phyloP scores from a whole-genome alignment of 1,139 yeast genomes.

The Diutina sp. region DNA sequence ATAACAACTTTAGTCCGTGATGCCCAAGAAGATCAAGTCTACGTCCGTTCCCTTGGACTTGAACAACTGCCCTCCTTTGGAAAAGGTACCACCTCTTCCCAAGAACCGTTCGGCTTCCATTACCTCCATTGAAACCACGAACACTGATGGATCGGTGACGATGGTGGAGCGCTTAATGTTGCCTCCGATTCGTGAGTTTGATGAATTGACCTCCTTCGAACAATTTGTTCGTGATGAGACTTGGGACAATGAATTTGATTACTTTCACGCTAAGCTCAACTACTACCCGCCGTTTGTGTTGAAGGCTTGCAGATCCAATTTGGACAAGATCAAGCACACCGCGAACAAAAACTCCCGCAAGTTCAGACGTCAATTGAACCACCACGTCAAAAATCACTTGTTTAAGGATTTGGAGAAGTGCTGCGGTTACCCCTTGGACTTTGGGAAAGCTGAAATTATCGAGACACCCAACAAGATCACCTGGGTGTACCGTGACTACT shows the following conservation, averaged over 20 bases:
- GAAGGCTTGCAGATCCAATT: conserved; percentile 54
- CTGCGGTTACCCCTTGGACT: conserved; percentile 44
- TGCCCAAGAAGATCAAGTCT: conserved; percentile 1
- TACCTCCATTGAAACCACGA: conserved; percentile 19
- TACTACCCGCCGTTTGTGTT: conserved; percentile 66
- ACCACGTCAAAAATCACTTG: conserved; percentile 61
- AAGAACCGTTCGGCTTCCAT: conserved; percentile 10
- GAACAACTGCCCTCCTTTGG: not conserved
- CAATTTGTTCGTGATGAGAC: conserved; percentile 57
- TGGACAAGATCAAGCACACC: conserved; percentile 62
- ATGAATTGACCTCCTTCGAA: conserved; percentile 51
- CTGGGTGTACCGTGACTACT: conserved; percentile 42
- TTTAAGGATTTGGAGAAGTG: conserved; percentile 52
- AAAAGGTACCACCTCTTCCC: not conserved
- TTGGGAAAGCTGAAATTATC: conserved; percentile 34
- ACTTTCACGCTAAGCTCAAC: conserved; percentile 50
- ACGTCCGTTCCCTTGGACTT: conserved; percentile 1
- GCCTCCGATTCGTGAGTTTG: conserved; percentile 40
- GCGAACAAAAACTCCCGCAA: conserved; percentile 61
- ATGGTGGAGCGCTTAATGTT: conserved; percentile 17
- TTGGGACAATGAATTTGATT: conserved; percentile 64
- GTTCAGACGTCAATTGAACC: conserved; percentile 63
- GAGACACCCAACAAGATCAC: conserved; percentile 23
- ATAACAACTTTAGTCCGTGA: not conserved
- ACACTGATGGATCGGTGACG: conserved; percentile 12